phyloP scores from a whole-genome alignment of 192 early-diverging fungal genomes.

The Dispira parvispora region DNA sequence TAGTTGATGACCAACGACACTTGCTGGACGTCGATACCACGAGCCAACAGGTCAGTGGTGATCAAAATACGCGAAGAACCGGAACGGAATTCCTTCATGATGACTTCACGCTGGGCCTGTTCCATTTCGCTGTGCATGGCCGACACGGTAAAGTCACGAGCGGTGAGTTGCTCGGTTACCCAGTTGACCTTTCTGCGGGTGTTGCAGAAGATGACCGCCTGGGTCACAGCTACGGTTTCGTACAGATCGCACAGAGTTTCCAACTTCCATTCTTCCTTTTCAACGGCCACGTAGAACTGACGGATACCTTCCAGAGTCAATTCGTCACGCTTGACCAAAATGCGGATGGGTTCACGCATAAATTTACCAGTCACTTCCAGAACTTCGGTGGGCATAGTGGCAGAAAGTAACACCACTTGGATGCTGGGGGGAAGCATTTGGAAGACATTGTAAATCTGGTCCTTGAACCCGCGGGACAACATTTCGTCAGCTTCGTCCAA shows the following conservation, averaged over 20 bases:
- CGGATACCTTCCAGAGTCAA: constrained; percentile 88
- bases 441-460: constrained; percentile 96
- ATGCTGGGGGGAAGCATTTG: constrained; percentile 71
- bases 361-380: constrained; percentile 93
- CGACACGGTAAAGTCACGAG: constrained; percentile 85
- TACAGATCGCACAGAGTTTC: constrained; percentile 5
- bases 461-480: constrained; percentile 97
- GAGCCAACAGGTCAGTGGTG: constrained; percentile 93
- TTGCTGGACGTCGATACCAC: constrained; percentile 99
- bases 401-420: constrained; percentile 93
- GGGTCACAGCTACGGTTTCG: neutral
- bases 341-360: constrained; percentile 97
- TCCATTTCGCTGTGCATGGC: constrained; percentile 99
- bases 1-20: constrained; percentile 99
- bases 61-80: constrained; percentile 94
- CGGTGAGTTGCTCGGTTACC: constrained; percentile 91
- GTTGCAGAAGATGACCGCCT: constrained; percentile 75
- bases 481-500: constrained; percentile 99
- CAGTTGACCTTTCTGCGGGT: constrained; percentile 99
- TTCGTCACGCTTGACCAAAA: constrained; percentile 96
- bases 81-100: constrained; percentile 99
- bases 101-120: constrained; percentile 83
- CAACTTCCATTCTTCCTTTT: constrained; percentile 99
- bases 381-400: constrained; percentile 92
- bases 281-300: constrained; percentile 97